Evolutionary conservation across 192 early-diverging fungal species (phyloP).

Genomic region (Coemansia sp.): DNA sequence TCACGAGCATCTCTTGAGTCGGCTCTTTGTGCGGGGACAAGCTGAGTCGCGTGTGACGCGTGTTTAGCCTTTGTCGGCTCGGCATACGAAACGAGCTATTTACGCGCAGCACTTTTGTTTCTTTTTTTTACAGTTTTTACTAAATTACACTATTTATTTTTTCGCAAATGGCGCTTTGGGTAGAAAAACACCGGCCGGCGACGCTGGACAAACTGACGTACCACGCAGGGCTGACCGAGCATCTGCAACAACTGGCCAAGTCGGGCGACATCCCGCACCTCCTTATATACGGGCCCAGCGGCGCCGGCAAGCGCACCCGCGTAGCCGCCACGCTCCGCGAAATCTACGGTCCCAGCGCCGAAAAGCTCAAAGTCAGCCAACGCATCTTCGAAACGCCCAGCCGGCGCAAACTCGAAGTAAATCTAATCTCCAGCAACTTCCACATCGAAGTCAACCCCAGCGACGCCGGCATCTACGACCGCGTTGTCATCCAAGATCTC

Average conservation of each 20-base stretch:
- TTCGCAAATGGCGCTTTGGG: slow-evolving; percentile 69
- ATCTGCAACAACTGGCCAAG: slow-evolving; percentile 73
- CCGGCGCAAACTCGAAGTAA: slow-evolving; percentile 82
- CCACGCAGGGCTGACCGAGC: slow-evolving; percentile 71
- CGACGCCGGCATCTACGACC: slow-evolving; percentile 94
- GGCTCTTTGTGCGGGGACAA: not conserved
- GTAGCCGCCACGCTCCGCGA: slow-evolving; percentile 83
- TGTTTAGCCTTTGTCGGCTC: not conserved
- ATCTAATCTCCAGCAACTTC: slow-evolving; percentile 88
- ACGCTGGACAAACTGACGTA: slow-evolving; percentile 82
- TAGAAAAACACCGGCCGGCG: slow-evolving; percentile 90
- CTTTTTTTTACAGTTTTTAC: not conserved
- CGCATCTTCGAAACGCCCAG: slow-evolving; percentile 82
- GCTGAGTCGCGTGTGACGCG: not conserved
- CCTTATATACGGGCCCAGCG: slow-evolving; percentile 93
- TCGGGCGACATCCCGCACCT: slow-evolving; percentile 92
- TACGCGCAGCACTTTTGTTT: not conserved
- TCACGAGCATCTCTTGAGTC: not conserved
- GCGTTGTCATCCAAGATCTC: slow-evolving; percentile 88
- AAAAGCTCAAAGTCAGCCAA: slow-evolving; percentile 92
- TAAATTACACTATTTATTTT: not conserved
- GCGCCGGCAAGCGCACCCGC: slow-evolving; percentile 96
- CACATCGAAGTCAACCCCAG: slow-evolving; percentile 97
- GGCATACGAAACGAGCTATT: not conserved
- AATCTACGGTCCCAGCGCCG: slow-evolving; percentile 85